phyloP scores from a whole-genome alignment of 192 early-diverging fungal genomes.

The Funneliformis mosseae region DNA sequence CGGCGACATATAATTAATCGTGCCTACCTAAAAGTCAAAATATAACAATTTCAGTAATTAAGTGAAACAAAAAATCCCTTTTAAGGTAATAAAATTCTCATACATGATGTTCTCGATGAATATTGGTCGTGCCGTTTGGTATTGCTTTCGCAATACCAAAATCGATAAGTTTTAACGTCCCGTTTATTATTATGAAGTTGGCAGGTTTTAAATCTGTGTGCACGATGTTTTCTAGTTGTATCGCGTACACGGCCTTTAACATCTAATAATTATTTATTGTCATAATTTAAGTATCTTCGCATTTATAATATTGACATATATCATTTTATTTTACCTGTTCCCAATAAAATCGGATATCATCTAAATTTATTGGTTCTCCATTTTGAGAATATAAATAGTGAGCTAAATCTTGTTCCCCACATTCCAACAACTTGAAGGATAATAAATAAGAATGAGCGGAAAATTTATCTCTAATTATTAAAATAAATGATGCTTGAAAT shows the following conservation, averaged over 20 bases:
- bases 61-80: conserved; percentile 6
- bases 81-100: not conserved
- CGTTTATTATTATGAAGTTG: conserved; percentile 89
- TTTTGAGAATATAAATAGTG: conserved; percentile 56
- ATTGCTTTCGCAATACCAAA: conserved; percentile 98
- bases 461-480: not conserved
- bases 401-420: conserved; percentile 87
- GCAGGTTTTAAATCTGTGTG: conserved; percentile 96
- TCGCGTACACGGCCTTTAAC: conserved; percentile 83
- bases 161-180: conserved; percentile 89
- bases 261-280: conserved; percentile 56
- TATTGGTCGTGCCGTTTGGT: conserved; percentile 92
- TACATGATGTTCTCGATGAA: conserved; percentile 81
- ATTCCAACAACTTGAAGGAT: conserved; percentile 70
- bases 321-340: conserved; percentile 60
- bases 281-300: not conserved
- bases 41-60: not conserved
- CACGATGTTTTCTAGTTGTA: conserved; percentile 87
- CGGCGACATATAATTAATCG: conserved; percentile 95
- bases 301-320: not conserved
- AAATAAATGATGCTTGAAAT: not conserved
- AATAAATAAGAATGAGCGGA: not conserved
- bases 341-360: conserved; percentile 84
- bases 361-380: conserved; percentile 60
- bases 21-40: conserved; percentile 62